Percentiles rank a stretch among this genome's conserved stretches.
These are phyloP conservation scores for Exophiala spinifera DNA, from an alignment of 2,329 filamentous ascomycete species.

Conservation along the genomic window DNA sequence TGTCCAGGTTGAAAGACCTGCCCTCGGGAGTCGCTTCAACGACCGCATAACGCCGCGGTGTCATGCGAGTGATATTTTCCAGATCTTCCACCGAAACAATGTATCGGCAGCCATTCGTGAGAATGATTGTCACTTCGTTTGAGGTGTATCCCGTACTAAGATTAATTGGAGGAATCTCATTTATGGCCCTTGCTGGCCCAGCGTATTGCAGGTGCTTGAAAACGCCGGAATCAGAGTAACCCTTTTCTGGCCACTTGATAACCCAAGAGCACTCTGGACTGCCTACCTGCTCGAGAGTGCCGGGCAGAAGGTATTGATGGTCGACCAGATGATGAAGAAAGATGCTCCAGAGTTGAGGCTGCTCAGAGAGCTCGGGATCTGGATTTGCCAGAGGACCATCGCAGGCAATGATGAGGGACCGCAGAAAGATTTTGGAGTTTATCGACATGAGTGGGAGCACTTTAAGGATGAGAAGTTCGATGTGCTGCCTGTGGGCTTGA, in stretches of 20 bases:
- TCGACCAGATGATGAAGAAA: conserved; percentile 24
- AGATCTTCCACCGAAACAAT: conserved; percentile 25
- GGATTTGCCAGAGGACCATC: conserved; percentile 23
- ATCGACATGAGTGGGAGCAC: conserved; percentile 33
- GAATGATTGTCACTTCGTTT: conserved; percentile 22
- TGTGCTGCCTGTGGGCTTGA: conserved; percentile 27
- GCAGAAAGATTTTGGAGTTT: conserved; percentile 32
- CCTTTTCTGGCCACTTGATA: conserved; percentile 30
- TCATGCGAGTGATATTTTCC: conserved; percentile 29
- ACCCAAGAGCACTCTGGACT: conserved; percentile 28
- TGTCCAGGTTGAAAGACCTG: conserved; percentile 25
- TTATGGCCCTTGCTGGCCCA: conserved; percentile 24
- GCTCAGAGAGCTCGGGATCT: conserved; percentile 6
- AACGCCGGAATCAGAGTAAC: conserved; percentile 27
- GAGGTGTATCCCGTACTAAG: conserved; percentile 17
- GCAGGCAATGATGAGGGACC: conserved; percentile 25
- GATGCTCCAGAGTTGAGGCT: conserved; percentile 25
- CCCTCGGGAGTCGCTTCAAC: conserved; percentile 20
- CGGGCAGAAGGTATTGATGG: conserved; percentile 29
- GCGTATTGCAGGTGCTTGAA: conserved; percentile 31
- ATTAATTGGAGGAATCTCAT: conserved; percentile 31
- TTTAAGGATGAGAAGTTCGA: conserved; percentile 32
- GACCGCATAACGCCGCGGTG: conserved; percentile 23
- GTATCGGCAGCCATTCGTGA: conserved; percentile 29
- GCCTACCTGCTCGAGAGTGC: conserved; percentile 26